These are phyloP conservation scores for Blastocystis sp. DNA, from an alignment of 352 stramenopile species.

Conservation along the genomic window DNA sequence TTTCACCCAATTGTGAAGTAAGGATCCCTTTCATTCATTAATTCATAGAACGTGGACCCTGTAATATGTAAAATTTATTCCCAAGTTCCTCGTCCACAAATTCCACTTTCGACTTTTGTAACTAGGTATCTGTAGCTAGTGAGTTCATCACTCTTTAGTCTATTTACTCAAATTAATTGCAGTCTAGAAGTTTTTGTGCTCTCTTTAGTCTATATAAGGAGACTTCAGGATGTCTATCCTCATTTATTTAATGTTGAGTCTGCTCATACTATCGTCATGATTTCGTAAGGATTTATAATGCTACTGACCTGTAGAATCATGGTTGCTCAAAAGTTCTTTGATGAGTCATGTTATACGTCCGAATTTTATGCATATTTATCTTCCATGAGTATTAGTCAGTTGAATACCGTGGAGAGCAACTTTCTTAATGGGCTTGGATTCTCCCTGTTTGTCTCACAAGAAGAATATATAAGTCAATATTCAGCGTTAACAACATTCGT, in stretches of 20 bases:
- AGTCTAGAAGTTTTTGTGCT: slow-evolving; percentile 51
- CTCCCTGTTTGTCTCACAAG: slow-evolving; percentile 11
- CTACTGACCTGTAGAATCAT: not conserved
- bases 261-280: not conserved
- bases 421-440: slow-evolving; percentile 30
- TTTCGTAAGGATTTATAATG: slow-evolving; percentile 14
- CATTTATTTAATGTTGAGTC: not conserved
- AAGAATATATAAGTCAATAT: slow-evolving; percentile 24
- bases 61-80: not conserved
- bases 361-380: slow-evolving; percentile 12
- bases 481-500: not conserved
- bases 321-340: slow-evolving; percentile 39
- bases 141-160: not conserved
- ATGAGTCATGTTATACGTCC: slow-evolving; percentile 17
- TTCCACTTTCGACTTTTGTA: slow-evolving; percentile 20
- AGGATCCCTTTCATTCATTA: not conserved
- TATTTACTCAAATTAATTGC: slow-evolving; percentile 61
- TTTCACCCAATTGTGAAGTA: no score
- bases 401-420: slow-evolving; percentile 6
- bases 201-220: slow-evolving; percentile 57
- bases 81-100: not conserved
- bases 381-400: not conserved
- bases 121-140: not conserved
- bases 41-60: not conserved
- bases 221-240: not conserved